A percentile compares a stretch with the other conserved stretches of the same genome.
phyloP scores from a whole-genome alignment of 345 rosid genomes.

The Acer yangbiense region DNA sequence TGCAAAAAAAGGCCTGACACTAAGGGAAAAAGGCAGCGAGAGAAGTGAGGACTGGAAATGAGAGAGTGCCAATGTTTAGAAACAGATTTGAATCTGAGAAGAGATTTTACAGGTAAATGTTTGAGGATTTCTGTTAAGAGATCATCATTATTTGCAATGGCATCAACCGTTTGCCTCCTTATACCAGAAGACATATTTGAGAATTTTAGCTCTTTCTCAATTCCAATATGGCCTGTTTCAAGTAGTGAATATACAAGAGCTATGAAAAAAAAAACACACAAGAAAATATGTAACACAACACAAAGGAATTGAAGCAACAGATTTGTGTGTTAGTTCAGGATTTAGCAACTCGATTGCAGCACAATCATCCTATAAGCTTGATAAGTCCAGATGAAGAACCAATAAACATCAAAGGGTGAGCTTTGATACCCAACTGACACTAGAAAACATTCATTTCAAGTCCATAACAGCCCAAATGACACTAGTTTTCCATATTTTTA shows the following conservation, averaged over 20 bases:
- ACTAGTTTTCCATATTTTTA: no score
- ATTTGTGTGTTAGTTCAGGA: no score
- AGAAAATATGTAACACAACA: not conserved
- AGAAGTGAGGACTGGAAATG: conserved; percentile 2
- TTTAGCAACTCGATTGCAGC: not conserved
- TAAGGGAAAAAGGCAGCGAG: not conserved
- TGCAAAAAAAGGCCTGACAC: not conserved
- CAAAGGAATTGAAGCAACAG: no score
- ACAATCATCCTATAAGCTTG: not conserved
- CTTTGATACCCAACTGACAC: no score
- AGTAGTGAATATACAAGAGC: no score
- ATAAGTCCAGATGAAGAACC: not conserved
- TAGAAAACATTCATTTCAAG: no score
- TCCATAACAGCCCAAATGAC: no score
- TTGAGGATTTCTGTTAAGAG: conserved; percentile 7
- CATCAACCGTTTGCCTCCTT: no score
- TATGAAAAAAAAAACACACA: no score
- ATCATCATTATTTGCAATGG: conserved; percentile 2
- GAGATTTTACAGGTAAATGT: conserved; percentile 3
- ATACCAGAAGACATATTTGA: not conserved
- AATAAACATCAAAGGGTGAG: not conserved
- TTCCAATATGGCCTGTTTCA: no score
- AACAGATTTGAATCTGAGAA: not conserved
- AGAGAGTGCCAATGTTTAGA: not conserved
- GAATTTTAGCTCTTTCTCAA: not conserved